These are phyloP conservation scores for Sugiyamaella marilandica DNA, from an alignment of 805 yeast genomes.

Conservation along the genomic window DNA sequence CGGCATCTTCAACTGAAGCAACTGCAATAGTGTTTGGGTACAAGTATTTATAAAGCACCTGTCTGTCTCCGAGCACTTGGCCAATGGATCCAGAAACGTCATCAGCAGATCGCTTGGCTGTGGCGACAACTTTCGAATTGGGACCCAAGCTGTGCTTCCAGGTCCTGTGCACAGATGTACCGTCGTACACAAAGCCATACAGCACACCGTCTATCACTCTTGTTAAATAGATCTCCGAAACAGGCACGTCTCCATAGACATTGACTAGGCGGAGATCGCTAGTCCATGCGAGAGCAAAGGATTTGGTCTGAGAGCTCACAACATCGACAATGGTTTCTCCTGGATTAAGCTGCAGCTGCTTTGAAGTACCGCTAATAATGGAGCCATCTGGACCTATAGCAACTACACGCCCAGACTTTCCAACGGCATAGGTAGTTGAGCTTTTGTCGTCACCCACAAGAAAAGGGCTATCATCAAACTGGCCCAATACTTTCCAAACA, in stretches of 20 bases:
- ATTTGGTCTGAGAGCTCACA: not conserved
- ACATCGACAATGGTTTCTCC: conserved; percentile 4
- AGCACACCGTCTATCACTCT: conserved; percentile 1
- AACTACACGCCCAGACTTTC: conserved; percentile 14
- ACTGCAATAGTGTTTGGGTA: conserved; percentile 62
- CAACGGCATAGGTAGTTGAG: conserved; percentile 6
- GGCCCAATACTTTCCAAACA: conserved; percentile 24
- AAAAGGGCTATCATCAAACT: not conserved
- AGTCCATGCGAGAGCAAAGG: conserved; percentile 8
- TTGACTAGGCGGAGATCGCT: not conserved
- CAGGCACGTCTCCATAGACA: not conserved
- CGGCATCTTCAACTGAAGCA: conserved; percentile 37
- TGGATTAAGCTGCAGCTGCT: not conserved
- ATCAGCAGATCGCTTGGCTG: conserved; percentile 37
- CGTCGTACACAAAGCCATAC: not conserved
- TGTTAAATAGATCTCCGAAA: conserved; percentile 1
- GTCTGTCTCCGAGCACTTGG: conserved; percentile 58
- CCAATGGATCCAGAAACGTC: conserved; percentile 58
- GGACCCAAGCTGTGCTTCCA: conserved; percentile 36
- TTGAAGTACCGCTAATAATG: not conserved
- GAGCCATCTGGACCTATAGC: conserved; percentile 19
- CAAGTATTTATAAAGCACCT: conserved; percentile 77
- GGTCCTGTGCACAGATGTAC: conserved; percentile 22
- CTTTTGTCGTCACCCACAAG: not conserved
- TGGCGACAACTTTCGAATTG: conserved; percentile 39